Base-by-base conservation (phyloP, 140 eudicot genomes). In the Oenanthe javanica region DNA sequence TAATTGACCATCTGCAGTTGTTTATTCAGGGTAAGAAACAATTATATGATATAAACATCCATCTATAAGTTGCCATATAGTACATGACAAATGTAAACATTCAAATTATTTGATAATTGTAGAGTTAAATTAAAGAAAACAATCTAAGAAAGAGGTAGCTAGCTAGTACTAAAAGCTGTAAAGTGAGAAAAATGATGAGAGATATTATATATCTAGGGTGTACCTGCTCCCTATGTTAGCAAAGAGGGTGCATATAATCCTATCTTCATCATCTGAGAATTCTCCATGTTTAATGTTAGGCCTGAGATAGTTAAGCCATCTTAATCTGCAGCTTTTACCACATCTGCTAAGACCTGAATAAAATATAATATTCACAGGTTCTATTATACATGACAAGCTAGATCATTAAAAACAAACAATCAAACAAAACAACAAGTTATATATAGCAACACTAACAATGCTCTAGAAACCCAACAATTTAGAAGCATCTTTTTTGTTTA, bases 201-300 rank as follows among this genome's bases (percentile, higher is more conserved):
- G 19, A 36, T 5, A 18, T 5, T 5, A 71, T 3, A 71, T 36
- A 40, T 40, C 43, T 40, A 40, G n/a, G n/a, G 2, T 25, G 49
- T 84, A 93, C 98, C 97, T 93, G 97, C 98, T 93, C 64, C 98
- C 98, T 86, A 93, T 93, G 92, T 81, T 91, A 55, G 89, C 86
- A 89, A 83, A 93, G 75, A 93, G 97, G 72, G 86, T 77, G 89
- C 93, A 93, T 9, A 93, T 93, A 45, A 91, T 80, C 76, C 86
- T 91, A 75, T 91, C 98, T 84, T 93, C 98, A 76, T 88, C 96
- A 74, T 93, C 96, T 43, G 97, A 79, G 78, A 93, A 93, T 82
- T 93, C 97, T 73, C 98, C 98, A 88, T 93, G 98, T 79, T 89
- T 93, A 9, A 93, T 91, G 72, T 93, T 88, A 45, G 98, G 98